A percentile compares a stretch with the other conserved stretches of the same genome.
phyloP scores from a whole-genome alignment of 1,139 yeast genomes.

The Scheffersomyces cryptocercus region DNA sequence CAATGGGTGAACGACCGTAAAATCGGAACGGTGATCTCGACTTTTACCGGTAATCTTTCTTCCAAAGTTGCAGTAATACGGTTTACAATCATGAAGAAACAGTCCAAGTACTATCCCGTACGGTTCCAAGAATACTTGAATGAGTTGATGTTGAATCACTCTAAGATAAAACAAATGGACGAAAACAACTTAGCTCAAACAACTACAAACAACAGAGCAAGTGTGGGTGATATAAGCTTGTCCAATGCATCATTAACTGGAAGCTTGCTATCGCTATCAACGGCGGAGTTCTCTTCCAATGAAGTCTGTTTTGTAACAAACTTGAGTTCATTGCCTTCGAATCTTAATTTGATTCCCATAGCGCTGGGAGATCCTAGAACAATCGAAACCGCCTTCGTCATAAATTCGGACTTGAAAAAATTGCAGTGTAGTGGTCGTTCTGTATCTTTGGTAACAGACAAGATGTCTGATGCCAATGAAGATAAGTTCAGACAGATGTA shows the following conservation, averaged over 20 bases:
- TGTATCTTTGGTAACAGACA: constrained; percentile 59
- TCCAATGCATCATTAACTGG: background rate
- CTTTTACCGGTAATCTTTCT: constrained; percentile 78
- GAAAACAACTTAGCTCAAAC: constrained; percentile 6
- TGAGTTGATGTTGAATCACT: constrained; percentile 62
- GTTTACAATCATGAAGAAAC: constrained; percentile 58
- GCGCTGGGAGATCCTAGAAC: constrained; percentile 60
- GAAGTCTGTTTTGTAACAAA: constrained; percentile 74
- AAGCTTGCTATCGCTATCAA: constrained; percentile 1
- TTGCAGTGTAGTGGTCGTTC: constrained; percentile 86
- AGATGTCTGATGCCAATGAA: constrained; percentile 75
- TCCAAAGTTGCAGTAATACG: constrained; percentile 64
- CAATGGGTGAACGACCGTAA: constrained; percentile 86
- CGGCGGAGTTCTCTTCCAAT: constrained; percentile 8
- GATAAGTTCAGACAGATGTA: constrained; percentile 83
- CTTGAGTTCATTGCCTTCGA: constrained; percentile 76
- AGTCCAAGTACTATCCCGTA: constrained; percentile 58
- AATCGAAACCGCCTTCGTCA: constrained; percentile 58
- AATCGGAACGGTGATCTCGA: constrained; percentile 66
- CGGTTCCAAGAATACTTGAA: constrained; percentile 61
- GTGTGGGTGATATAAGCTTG: constrained; percentile 2
- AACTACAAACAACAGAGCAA: constrained; percentile 1
- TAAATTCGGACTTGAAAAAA: constrained; percentile 75
- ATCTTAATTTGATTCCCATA: constrained; percentile 68
- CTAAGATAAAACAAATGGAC: constrained; percentile 44